Evolutionary conservation across 139 green algal species (phyloP).

Genomic region (Picochlorum sp.): DNA sequence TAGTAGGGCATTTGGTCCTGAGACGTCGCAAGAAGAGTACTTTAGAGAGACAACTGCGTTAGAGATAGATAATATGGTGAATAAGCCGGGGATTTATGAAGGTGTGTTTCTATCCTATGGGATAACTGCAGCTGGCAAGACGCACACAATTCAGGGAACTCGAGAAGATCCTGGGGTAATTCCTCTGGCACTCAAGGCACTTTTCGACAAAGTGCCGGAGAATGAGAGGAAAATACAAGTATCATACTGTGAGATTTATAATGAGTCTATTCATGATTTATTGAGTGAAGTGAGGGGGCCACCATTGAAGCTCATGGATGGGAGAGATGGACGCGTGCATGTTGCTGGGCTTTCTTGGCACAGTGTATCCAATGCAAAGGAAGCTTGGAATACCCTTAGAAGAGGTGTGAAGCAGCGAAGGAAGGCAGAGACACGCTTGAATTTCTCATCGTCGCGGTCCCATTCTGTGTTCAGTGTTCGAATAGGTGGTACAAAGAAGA

Average conservation of each 20-base stretch:
- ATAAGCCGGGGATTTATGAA: conserved; percentile 35
- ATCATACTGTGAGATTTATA: conserved; percentile 60
- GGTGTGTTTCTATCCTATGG: conserved; percentile 73
- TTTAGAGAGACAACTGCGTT: conserved; percentile 26
- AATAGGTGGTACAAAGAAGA: not conserved
- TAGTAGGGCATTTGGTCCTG: conserved; percentile 39
- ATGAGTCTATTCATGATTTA: conserved; percentile 70
- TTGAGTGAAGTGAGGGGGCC: conserved; percentile 28
- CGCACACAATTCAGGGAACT: conserved; percentile 64
- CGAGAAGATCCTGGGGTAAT: conserved; percentile 49
- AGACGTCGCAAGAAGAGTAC: conserved; percentile 38
- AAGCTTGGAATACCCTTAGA: conserved; percentile 40
- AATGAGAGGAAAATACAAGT: conserved; percentile 20
- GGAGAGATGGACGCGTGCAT: conserved; percentile 37
- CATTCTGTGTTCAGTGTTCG: conserved; percentile 59
- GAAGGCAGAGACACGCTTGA: conserved; percentile 53
- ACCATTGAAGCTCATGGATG: conserved; percentile 46
- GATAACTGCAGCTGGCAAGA: conserved; percentile 73
- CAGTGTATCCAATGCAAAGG: conserved; percentile 16
- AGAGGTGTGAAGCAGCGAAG: conserved; percentile 33
- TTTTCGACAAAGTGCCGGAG: conserved; percentile 48
- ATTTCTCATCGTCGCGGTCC: conserved; percentile 55
- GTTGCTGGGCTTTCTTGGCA: conserved; percentile 37
- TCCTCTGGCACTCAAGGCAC: conserved; percentile 36
- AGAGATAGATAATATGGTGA: conserved; percentile 32